Conservation (phyloP, 805 yeast species). For the Teunomyces gatunensis region DNA sequence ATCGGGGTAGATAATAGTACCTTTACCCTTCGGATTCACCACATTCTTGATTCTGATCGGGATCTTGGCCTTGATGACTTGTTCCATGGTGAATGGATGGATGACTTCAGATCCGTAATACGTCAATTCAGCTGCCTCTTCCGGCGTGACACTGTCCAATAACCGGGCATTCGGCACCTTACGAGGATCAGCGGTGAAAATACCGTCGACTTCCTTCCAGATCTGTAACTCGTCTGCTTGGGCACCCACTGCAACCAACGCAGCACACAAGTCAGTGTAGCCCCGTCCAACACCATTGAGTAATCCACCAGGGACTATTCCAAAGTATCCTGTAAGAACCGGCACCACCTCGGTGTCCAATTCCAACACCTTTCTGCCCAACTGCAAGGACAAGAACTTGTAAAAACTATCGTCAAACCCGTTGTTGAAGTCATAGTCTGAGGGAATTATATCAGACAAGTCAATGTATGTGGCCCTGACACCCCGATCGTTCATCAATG, state of each 20-base stretch:
- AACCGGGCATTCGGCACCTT: conserved; percentile 89
- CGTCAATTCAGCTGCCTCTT: conserved; percentile 97
- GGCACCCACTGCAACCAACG: conserved; percentile 88
- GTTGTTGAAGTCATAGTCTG: conserved; percentile 51
- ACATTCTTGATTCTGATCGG: conserved; percentile 97
- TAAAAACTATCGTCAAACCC: conserved; percentile 72
- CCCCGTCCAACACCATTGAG: conserved; percentile 95
- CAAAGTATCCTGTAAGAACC: conserved; percentile 94
- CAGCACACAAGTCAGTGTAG: conserved; percentile 97
- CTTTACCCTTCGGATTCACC: conserved; percentile 87
- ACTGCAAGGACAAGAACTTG: conserved; percentile 48
- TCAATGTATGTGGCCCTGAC: conserved; percentile 76
- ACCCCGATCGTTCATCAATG: conserved; percentile 81
- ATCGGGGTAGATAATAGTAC: conserved; percentile 93
- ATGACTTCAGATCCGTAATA: conserved; percentile 98
- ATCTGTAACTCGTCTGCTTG: conserved; percentile 93
- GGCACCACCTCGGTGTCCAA: conserved; percentile 57
- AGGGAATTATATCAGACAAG: conserved; percentile 68
- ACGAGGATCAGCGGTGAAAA: conserved; percentile 97
- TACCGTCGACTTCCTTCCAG: conserved; percentile 99
- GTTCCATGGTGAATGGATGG: conserved; percentile 99
- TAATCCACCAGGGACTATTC: conserved; percentile 93
- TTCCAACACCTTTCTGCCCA: conserved; percentile 49
- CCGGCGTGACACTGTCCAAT: conserved; percentile 88
- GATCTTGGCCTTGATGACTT: conserved; percentile 91